Percentiles rank a stretch among this genome's conserved stretches.
phyloP scores from a whole-genome alignment of 306 rosid genomes.

The Quercus parvula region DNA sequence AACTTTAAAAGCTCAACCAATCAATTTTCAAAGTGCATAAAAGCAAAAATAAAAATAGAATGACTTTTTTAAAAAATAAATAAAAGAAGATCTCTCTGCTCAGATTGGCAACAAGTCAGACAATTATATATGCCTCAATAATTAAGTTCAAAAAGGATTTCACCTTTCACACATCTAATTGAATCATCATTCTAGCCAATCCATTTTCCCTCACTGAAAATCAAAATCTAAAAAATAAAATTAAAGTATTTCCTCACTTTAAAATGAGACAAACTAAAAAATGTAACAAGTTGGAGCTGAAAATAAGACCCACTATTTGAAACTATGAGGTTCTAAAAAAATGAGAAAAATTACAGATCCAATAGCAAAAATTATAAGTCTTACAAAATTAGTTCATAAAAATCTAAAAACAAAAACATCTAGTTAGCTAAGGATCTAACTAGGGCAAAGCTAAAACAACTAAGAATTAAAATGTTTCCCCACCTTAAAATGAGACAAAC shows the following conservation, averaged over 20 bases:
- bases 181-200: constrained; percentile 58
- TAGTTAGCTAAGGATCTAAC: background rate
- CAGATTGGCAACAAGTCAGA: constrained; percentile 37
- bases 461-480: constrained; percentile 38
- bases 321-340: constrained; percentile 13
- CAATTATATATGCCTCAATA: constrained; percentile 55
- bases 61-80: rapidly evolving
- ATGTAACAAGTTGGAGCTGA: constrained; percentile 20
- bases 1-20: no score
- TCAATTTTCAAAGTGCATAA: no score
- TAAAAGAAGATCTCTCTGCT: background rate
- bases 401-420: background rate
- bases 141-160: constrained; percentile 47
- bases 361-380: background rate
- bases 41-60: background rate
- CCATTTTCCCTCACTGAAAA: background rate
- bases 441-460: background rate
- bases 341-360: constrained; percentile 17
- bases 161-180: constrained; percentile 67
- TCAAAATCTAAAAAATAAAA: background rate
- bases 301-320: constrained; percentile 17
- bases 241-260: constrained; percentile 52
- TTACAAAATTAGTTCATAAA: no score
- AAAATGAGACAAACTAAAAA: constrained; percentile 29
- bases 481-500: constrained; percentile 41